Percentiles rank a stretch among this genome's conserved stretches.
Conservation (phyloP, 208 protist species). For the Acanthamoeba polyphaga region DNA sequence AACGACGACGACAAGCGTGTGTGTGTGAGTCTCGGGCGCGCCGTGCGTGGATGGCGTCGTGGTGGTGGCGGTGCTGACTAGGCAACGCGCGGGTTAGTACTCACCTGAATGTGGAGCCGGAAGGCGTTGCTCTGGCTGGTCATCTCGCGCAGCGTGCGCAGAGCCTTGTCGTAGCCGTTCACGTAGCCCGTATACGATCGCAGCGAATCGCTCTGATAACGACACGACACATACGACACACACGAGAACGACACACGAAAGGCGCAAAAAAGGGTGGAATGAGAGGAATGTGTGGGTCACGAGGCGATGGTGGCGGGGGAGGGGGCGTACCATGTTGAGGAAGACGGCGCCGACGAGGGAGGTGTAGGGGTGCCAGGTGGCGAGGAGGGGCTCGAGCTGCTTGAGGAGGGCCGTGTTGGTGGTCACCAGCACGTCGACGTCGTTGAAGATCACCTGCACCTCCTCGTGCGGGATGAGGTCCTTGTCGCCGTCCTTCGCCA, state of each 20-base stretch:
- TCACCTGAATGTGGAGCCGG: background rate
- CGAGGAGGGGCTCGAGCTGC: background rate
- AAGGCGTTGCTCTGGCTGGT: background rate
- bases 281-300: background rate
- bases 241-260: too few relatives aligned
- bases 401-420: background rate
- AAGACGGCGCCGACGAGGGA: constrained; percentile 29
- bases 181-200: constrained; percentile 45
- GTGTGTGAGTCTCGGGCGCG: too few relatives aligned
- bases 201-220: background rate
- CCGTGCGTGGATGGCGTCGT: too few relatives aligned
- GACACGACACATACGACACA: background rate
- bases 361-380: constrained; percentile 38
- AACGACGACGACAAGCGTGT: too few relatives aligned
- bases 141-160: background rate
- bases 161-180: constrained; percentile 57
- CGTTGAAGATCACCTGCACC: background rate
- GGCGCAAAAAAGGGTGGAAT: background rate
- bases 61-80: too few relatives aligned
- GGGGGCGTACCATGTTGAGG: background rate
- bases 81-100: too few relatives aligned
- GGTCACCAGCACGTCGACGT: constrained; percentile 9
- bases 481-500: constrained; percentile 3
- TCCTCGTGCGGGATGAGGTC: background rate
- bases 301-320: background rate